Evolutionary conservation across 768 basidiomycete species (phyloP).

Genomic region (Xerocomellus amylosporus): DNA sequence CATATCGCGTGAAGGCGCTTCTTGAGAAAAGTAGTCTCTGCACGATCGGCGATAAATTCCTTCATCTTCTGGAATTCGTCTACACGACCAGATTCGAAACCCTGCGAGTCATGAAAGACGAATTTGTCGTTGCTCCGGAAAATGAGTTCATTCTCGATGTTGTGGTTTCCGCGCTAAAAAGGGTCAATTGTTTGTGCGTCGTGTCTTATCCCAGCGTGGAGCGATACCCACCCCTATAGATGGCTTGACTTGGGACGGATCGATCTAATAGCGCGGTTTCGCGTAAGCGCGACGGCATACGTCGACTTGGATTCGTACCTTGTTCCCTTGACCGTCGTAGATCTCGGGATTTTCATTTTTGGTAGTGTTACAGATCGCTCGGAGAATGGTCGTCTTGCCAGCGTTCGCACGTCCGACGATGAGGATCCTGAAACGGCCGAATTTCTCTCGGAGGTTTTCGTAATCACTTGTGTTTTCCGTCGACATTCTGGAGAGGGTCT

Average conservation of each 20-base stretch:
- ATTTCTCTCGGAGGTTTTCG: no score
- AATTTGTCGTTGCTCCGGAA: conserved; percentile 1
- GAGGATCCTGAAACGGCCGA: no score
- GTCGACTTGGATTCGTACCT: not conserved
- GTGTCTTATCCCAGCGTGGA: no score
- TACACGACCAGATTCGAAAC: no score
- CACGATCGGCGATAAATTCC: no score
- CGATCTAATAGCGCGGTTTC: not conserved
- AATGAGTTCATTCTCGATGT: conserved; percentile 1
- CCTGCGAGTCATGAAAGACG: conserved; percentile 3
- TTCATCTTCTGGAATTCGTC: no score
- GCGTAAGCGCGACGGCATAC: not conserved
- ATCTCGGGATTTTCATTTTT: conserved; percentile 4
- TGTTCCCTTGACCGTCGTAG: conserved; percentile 1
- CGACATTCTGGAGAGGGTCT: no score
- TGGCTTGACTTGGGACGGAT: not conserved
- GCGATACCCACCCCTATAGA: not conserved
- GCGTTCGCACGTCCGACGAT: conserved; percentile 6
- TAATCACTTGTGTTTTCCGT: no score
- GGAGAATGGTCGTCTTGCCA: conserved; percentile 7
- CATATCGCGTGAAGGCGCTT: no score
- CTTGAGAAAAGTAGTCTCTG: no score
- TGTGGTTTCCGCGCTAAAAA: not conserved
- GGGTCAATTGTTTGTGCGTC: no score
- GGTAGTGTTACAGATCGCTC: not conserved